These are phyloP conservation scores for California macrophylla DNA, from an alignment of 441 rosid species.

Conservation along the genomic window DNA sequence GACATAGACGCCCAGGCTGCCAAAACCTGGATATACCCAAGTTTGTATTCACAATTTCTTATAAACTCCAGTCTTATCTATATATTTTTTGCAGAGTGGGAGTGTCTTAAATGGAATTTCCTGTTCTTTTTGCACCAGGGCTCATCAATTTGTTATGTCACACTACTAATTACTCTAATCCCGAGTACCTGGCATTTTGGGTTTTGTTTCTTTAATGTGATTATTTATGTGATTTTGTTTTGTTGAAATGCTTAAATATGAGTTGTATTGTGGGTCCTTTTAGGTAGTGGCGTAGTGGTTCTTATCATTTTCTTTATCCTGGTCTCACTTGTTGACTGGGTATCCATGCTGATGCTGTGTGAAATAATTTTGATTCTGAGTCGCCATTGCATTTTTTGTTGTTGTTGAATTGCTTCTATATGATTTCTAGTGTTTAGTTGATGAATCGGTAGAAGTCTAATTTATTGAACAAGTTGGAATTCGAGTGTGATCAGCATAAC, in stretches of 20 bases:
- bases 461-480: not conserved
- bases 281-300: not conserved
- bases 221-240: not conserved
- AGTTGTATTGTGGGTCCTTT: not conserved
- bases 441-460: not conserved
- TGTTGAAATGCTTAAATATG: not conserved
- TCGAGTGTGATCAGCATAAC: not conserved
- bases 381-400: not conserved
- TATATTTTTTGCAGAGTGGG: not conserved
- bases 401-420: not conserved
- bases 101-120: not conserved
- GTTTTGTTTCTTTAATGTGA: not conserved
- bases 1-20: constrained; percentile 68
- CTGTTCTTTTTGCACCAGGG: not conserved
- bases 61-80: not conserved
- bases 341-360: not conserved
- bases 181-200: not conserved
- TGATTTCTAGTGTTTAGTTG: not conserved
- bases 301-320: not conserved
- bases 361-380: not conserved
- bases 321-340: no score
- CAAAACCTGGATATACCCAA: constrained; percentile 84
- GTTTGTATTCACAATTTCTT: constrained; percentile 25
- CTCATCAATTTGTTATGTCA: not conserved
- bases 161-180: not conserved